Evolutionary conservation across 2,329 filamentous ascomycete species (phyloP).

Genomic region (Trichophyton mentagrophytes): DNA sequence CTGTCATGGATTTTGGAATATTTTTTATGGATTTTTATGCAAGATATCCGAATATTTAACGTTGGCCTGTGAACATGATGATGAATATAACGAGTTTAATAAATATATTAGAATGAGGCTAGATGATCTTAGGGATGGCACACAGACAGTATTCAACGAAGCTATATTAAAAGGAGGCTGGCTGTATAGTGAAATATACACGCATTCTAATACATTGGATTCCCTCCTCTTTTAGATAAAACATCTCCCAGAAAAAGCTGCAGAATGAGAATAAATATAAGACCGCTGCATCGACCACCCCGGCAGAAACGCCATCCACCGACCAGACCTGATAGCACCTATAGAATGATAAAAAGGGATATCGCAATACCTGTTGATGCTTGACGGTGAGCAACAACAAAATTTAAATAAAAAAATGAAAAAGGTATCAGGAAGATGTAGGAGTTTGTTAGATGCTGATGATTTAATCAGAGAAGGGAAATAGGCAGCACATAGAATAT

Average conservation of each 20-base stretch:
- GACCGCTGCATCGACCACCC: neutral
- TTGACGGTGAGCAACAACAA: neutral
- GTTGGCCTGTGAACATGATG: neutral
- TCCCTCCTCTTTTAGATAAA: neutral
- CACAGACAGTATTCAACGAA: neutral
- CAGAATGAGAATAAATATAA: neutral
- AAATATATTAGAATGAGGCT: too few relatives aligned
- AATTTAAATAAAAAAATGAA: neutral
- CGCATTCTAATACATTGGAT: neutral
- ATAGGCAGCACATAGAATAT: neutral
- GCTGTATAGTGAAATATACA: neutral
- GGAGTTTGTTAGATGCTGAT: neutral
- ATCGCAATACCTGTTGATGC: neutral
- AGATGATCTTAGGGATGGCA: too few relatives aligned
- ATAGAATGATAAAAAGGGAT: neutral
- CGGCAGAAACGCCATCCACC: neutral
- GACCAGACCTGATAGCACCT: neutral
- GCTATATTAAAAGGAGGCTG: neutral
- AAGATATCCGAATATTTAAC: neutral
- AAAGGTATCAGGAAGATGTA: neutral
- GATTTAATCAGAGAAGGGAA: neutral
- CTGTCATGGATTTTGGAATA: neutral
- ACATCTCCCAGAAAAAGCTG: neutral
- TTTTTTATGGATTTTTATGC: neutral
- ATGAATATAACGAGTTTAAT: neutral